Percentiles rank a stretch among this genome's conserved stretches.
Evolutionary conservation across 331 rosid species (phyloP).

Genomic region (Malus hybrid): DNA sequence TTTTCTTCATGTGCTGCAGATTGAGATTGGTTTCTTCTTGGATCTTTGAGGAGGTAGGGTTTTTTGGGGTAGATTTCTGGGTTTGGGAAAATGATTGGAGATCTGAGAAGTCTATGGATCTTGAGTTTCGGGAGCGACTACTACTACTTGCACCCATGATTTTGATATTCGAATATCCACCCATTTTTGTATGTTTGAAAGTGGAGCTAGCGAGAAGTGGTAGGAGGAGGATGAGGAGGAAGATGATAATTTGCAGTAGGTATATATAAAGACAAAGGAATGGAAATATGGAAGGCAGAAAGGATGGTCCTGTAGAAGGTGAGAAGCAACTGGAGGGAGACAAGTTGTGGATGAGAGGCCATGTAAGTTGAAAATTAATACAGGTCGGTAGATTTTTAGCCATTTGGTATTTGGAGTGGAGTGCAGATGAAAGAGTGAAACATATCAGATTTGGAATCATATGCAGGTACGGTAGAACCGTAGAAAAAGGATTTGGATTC

Average conservation of each 20-base stretch:
- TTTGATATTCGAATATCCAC: conserved; percentile 48
- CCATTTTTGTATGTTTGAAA: conserved; percentile 14
- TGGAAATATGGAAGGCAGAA: neutral
- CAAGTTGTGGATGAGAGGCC: neutral
- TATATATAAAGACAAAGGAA: neutral
- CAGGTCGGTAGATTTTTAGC: neutral
- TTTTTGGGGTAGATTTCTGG: neutral
- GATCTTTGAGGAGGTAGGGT: neutral
- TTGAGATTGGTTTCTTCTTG: neutral
- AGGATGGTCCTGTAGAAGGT: neutral
- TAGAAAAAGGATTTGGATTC: too few species aligned
- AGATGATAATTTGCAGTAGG: neutral
- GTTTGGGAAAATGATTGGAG: conserved; percentile 25
- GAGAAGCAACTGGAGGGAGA: neutral
- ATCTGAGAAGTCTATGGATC: conserved; percentile 57
- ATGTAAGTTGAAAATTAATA: neutral
- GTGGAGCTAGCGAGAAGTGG: neutral
- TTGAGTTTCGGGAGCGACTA: conserved; percentile 28
- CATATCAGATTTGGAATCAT: neutral
- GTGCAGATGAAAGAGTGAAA: neutral
- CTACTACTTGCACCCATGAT: neutral
- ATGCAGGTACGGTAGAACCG: neutral
- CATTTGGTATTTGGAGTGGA: neutral
- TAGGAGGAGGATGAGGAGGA: neutral
- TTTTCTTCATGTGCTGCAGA: neutral